phyloP scores from a whole-genome alignment of 306 rosid genomes.

The Lotus japonicus region DNA sequence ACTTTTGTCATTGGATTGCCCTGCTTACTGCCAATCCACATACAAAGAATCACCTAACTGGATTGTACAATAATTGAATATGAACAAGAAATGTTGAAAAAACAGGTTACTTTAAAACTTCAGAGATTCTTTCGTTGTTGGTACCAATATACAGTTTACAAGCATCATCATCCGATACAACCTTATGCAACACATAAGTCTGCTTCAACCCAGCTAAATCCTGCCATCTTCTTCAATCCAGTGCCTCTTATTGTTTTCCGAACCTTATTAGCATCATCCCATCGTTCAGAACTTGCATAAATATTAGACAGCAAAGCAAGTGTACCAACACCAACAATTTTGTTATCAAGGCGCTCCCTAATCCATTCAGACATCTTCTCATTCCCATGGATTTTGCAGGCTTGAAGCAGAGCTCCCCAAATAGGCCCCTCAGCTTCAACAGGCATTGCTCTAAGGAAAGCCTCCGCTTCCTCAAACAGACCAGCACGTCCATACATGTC shows the following conservation, averaged over 20 bases:
- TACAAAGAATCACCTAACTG: not conserved
- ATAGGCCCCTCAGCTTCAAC: conserved; percentile 40
- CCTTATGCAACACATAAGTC: conserved; percentile 13
- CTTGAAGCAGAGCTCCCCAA: conserved; percentile 74
- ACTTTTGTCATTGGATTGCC: too few relatives aligned
- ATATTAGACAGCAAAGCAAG: conserved; percentile 60
- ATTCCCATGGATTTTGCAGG: conserved; percentile 61
- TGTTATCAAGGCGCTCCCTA: conserved; percentile 26
- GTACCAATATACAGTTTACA: not conserved
- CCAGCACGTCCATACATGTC: conserved; percentile 55
- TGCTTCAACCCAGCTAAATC: conserved; percentile 58
- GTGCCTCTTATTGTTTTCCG: conserved; percentile 42
- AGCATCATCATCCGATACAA: not conserved
- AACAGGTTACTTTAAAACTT: conserved; percentile 50
- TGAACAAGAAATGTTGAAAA: not conserved
- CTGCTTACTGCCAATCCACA: conserved; percentile 27
- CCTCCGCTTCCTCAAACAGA: conserved; percentile 55
- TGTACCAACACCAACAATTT: conserved; percentile 41
- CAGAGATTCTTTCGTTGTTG: not conserved
- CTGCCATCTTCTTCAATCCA: conserved; percentile 54
- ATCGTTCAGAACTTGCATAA: conserved; percentile 54
- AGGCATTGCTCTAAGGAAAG: conserved; percentile 35
- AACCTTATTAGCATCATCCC: conserved; percentile 65
- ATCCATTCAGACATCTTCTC: conserved; percentile 46
- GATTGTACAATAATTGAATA: not conserved